Evolutionary conservation across 179 eudicot species (phyloP), one percentile per base, ranked within the genome.

Genomic region (Amaranthus tricolor): DNA sequence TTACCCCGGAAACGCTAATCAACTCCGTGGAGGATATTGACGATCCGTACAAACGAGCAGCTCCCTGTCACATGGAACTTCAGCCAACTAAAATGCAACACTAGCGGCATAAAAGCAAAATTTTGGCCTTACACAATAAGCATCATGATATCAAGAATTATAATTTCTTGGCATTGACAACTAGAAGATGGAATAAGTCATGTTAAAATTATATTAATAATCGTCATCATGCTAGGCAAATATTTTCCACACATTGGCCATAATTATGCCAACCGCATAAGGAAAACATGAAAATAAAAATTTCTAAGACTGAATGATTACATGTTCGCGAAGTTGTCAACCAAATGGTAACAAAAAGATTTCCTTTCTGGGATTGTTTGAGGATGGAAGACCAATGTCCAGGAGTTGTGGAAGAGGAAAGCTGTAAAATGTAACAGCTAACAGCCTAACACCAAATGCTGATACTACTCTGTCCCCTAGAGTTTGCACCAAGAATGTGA

Each of bases 11-110:
- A 6, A 92, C 98, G 80, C 85, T 86, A 79, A 94, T 88, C 43
- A 94, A 83, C 75, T 92, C 92, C 86, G 83, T 88, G 55, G 98
- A 89, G 70, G 96, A 79, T 45, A 94, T 86, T 59, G 96, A 88
- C 77, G 98, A 90, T 76, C 98, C 98, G 77, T 86, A 94, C 74
- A 92, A 82, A 45, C 96, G 94, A 81, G 98, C 92, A 81, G 97
- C 98, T 75, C 96, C 89, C 98, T 94, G 89, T 76, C 60, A 85
- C 74, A 82, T 48, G 51, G 60, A 71, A 62, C 56, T 60, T 66
- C 21, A 21, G 57, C 19, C 44, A 62, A 14, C 40, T n/a, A 47
- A 40, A 21, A 62, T 10, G 11, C 31, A 48, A 19, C 19, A 45
- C 48, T 45, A 45, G 16, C 52, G 74, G 62, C 9, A 53, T 19